Evolutionary conservation across 2,329 filamentous ascomycete genomes (phyloP), one percentile per base, ranked within the genome.

Genomic region (Verticillium isaacii): DNA sequence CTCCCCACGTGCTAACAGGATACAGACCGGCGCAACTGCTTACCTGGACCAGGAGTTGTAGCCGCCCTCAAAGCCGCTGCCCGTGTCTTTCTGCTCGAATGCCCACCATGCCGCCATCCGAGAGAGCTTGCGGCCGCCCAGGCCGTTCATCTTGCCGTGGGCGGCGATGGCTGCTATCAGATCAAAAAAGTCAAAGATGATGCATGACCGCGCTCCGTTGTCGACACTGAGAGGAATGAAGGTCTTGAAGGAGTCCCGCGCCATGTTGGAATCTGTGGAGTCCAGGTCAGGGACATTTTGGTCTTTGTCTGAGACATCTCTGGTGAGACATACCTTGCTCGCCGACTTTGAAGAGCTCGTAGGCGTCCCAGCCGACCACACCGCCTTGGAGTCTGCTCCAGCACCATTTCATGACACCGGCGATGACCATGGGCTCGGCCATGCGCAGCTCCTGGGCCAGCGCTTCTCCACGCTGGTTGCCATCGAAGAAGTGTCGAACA

Each of bases 101-200:
- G 94, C 93, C 95, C 95, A 99, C 95, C 95, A 99, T 56, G 93
- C 93, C 50, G 94, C 95, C 84, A 96, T 92, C 67, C 95, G 87
- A 11, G 95, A 98, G 60, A 99, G 84, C 75, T 98, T 98, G 66
- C 93, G 88, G 32, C 95, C 95, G 64, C 93, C 92, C 65, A 99
- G 86, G 54, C 95, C 95, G 73, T 99, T 99, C 60, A 82, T 87
- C 78, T 98, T 98, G 67, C 92, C 92, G 70, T 97, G 92, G 15
- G 95, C 95, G 37, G 95, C 93, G 68, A 97, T 87, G 8, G 94
- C 92, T 3, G 94, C 88, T 55, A 99, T 79, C 0, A 99, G 86
- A 69, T 98, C 94, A 76, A 98, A 99, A 77, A 97, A 98, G 77
- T 96, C 91, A 71, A 96, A 93, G 62, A 97, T 94, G 71, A 99